These are phyloP conservation scores for Fusarium tricinctum DNA, from an alignment of 2,329 filamentous ascomycete genomes.

Conservation along the genomic window DNA sequence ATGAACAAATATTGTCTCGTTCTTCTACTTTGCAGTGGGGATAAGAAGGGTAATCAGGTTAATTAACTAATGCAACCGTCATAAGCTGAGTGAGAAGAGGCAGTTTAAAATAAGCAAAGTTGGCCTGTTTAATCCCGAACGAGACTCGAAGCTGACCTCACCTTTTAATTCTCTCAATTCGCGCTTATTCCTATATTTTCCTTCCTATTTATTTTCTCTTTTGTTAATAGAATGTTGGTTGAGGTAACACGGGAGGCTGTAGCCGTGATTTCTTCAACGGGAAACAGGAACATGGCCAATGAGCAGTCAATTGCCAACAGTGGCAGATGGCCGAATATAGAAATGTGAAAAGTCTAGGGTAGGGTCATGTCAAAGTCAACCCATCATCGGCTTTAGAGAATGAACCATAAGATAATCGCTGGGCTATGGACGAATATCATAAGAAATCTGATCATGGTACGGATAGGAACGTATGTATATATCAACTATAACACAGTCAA, in stretches of 20 bases:
- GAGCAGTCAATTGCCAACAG: conserved; percentile 11
- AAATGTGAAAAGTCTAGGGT: conserved; percentile 25
- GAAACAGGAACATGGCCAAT: conserved; percentile 5
- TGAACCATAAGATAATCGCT: not conserved
- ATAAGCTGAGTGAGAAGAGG: conserved; percentile 37
- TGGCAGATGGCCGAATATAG: conserved; percentile 8
- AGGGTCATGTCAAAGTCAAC: not conserved
- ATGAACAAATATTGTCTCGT: conserved; percentile 1
- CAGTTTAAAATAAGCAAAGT: conserved; percentile 9
- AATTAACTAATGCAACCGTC: not conserved
- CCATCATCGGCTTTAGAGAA: not conserved
- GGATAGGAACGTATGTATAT: no score
- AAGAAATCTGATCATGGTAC: not conserved
- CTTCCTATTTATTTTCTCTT: not conserved
- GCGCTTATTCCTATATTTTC: not conserved
- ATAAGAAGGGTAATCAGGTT: conserved; percentile 18
- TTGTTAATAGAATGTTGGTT: not conserved
- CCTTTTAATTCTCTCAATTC: not conserved
- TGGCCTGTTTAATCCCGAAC: not conserved
- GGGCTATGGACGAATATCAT: not conserved
- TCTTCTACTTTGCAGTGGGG: conserved; percentile 22
- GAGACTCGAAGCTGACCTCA: conserved; percentile 8
- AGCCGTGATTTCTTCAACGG: conserved; percentile 20
- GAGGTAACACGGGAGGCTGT: conserved; percentile 3
- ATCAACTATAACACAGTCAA: no score